A percentile compares a stretch with the other conserved stretches of the same genome.
Evolutionary conservation across 148 eudicot genomes (phyloP).

Genomic region (Vaccinium darrowii): DNA sequence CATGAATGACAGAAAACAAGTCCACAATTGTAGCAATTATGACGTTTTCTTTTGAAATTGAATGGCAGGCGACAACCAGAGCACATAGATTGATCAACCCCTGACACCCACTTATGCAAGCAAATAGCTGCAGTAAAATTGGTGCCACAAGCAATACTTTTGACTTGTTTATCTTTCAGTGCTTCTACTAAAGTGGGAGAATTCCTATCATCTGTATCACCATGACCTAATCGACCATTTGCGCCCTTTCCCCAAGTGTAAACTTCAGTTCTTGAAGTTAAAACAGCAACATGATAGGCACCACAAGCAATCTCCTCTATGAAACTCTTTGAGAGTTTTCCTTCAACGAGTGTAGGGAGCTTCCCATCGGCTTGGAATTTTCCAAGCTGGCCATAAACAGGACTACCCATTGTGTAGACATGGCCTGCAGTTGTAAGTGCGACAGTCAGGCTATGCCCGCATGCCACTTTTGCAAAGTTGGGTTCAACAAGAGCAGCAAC

Average conservation of each 20-base stretch:
- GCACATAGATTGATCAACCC: slow-evolving; percentile 96
- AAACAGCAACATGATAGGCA: slow-evolving; percentile 87
- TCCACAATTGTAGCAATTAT: slow-evolving; percentile 95
- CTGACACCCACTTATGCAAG: slow-evolving; percentile 98
- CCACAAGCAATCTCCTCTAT: slow-evolving; percentile 99
- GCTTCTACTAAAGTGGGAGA: slow-evolving; percentile 86
- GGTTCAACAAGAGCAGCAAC: slow-evolving; percentile 96
- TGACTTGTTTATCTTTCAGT: slow-evolving; percentile 90
- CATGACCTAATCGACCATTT: slow-evolving; percentile 95
- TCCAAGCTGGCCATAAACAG: slow-evolving; percentile 94
- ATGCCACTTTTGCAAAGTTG: slow-evolving; percentile 82
- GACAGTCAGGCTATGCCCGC: slow-evolving; percentile 90
- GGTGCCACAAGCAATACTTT: slow-evolving; percentile 90
- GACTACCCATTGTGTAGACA: slow-evolving; percentile 93
- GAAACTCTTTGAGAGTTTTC: slow-evolving; percentile 67
- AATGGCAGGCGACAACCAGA: slow-evolving; percentile 94
- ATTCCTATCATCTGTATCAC: slow-evolving; percentile 77
- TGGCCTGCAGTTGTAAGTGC: slow-evolving; percentile 95
- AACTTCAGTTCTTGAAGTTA: slow-evolving; percentile 91
- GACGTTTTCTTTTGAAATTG: slow-evolving; percentile 95
- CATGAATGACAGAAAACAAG: slow-evolving; percentile 97
- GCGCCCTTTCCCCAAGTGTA: slow-evolving; percentile 98
- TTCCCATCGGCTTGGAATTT: slow-evolving; percentile 84
- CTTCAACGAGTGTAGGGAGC: slow-evolving; percentile 74
- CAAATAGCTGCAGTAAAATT: slow-evolving; percentile 93